Conservation (phyloP, 139 green algal species). For the Parachlorella kessleri region DNA sequence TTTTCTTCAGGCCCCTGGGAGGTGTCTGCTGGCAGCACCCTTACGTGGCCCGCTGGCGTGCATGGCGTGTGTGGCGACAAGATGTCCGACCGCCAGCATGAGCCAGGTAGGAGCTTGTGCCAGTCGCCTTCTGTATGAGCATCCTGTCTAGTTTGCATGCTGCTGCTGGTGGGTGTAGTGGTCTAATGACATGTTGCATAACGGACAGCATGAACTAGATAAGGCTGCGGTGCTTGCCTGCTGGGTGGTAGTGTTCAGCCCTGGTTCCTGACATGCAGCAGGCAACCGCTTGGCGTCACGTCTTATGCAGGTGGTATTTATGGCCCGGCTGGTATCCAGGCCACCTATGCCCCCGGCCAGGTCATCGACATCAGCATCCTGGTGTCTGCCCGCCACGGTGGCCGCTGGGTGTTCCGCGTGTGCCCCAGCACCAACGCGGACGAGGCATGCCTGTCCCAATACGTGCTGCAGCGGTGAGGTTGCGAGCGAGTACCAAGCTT, state of each 20-base stretch:
- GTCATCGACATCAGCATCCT: conserved; percentile 14
- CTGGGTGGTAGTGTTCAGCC: too few relatives aligned
- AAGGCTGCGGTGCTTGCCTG: too few relatives aligned
- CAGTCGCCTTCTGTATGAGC: too few relatives aligned
- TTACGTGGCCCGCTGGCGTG: neutral
- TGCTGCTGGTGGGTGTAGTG: too few relatives aligned
- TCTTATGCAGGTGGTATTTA: neutral
- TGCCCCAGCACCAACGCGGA: neutral
- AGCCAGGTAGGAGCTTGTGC: too few relatives aligned
- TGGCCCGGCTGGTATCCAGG: neutral
- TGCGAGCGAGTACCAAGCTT: too few relatives aligned
- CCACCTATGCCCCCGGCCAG: neutral
- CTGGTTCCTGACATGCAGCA: too few relatives aligned
- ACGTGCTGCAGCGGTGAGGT: conserved; percentile 11
- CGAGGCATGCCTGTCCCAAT: neutral
- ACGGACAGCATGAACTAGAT: too few relatives aligned
- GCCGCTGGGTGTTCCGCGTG: conserved; percentile 7
- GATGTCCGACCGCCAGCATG: neutral
- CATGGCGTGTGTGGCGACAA: neutral
- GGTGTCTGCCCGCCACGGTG: conserved; percentile 13
- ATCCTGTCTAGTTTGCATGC: neutral
- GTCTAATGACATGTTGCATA: too few relatives aligned
- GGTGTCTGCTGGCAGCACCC: neutral
- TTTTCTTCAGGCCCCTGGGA: neutral
- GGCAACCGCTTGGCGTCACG: too few relatives aligned